Percentiles rank a stretch among this genome's conserved stretches.
Evolutionary conservation across 495 filamentous ascomycete genomes (phyloP).

Genomic region (Talaromyces wortmannii): DNA sequence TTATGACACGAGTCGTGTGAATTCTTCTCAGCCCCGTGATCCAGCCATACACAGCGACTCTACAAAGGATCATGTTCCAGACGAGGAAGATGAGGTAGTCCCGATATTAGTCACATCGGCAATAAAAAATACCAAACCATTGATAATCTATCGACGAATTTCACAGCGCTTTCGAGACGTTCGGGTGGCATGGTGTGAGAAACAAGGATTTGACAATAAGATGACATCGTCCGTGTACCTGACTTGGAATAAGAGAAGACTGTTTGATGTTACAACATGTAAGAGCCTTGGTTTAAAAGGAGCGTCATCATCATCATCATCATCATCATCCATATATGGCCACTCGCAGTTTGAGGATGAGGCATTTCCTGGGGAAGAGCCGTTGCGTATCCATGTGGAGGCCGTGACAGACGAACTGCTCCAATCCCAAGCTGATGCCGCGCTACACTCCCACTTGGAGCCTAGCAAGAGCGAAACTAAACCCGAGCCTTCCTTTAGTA

Average conservation of each 20-base stretch:
- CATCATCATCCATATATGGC: neutral
- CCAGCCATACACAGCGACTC: neutral
- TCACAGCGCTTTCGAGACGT: constrained; percentile 60
- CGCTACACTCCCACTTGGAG: constrained; percentile 8
- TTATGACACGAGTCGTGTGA: neutral
- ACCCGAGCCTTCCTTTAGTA: constrained; percentile 26
- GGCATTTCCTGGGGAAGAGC: constrained; percentile 11
- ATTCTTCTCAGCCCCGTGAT: neutral
- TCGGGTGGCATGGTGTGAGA: constrained; percentile 58
- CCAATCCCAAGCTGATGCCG: constrained; percentile 6
- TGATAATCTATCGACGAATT: constrained; percentile 62
- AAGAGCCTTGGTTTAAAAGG: constrained; percentile 52
- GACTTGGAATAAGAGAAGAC: constrained; percentile 67
- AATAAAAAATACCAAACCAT: constrained; percentile 51
- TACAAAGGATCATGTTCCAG: neutral
- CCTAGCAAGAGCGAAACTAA: constrained; percentile 12
- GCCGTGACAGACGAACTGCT: constrained; percentile 59
- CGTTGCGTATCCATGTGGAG: constrained; percentile 53
- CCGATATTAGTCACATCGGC: constrained; percentile 65
- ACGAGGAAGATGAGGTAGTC: constrained; percentile 40
- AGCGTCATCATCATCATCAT: constrained; percentile 19
- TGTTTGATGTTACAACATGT: constrained; percentile 70
- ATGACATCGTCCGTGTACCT: constrained; percentile 54
- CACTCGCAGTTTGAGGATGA: constrained; percentile 29
- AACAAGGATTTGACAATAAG: constrained; percentile 44